Conservation (phyloP, 2,329 filamentous ascomycete species). For the Pseudogymnoascus sp. region DNA sequence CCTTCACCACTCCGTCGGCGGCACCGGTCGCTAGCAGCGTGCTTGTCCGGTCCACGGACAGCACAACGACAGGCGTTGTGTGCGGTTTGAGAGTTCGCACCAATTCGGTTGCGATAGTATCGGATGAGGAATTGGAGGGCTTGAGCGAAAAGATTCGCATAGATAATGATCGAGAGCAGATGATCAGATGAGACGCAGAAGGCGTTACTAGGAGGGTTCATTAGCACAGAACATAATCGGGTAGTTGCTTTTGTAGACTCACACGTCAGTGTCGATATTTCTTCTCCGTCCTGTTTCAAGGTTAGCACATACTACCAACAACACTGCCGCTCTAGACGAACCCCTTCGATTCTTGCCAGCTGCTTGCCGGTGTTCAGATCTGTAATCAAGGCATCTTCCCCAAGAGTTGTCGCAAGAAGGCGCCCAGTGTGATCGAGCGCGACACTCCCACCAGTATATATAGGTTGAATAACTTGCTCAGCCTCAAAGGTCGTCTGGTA, state of each 20-base stretch:
- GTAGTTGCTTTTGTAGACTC: constrained; percentile 20
- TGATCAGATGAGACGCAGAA: constrained; percentile 75
- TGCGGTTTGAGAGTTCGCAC: constrained; percentile 82
- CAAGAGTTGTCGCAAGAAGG: constrained; percentile 80
- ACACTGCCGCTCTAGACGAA: constrained; percentile 34
- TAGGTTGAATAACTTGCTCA: constrained; percentile 74
- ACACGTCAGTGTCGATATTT: constrained; percentile 67
- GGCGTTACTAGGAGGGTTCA: constrained; percentile 65
- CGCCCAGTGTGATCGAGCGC: constrained; percentile 73
- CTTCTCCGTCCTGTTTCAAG: constrained; percentile 60
- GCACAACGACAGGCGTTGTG: constrained; percentile 76
- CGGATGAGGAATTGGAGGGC: constrained; percentile 45
- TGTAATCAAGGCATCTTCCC: constrained; percentile 83
- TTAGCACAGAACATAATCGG: constrained; percentile 11
- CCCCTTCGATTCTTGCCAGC: constrained; percentile 79
- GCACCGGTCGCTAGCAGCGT: constrained; percentile 87
- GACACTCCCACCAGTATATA: constrained; percentile 86
- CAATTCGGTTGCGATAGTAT: constrained; percentile 56
- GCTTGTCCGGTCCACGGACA: constrained; percentile 77
- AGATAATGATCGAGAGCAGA: constrained; percentile 90
- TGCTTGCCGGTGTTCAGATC: constrained; percentile 76
- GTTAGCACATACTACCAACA: constrained; percentile 20
- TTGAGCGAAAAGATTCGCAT: constrained; percentile 83
- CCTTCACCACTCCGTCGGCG: constrained; percentile 87
- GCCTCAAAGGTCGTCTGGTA: constrained; percentile 86